Percentiles rank a stretch among this genome's conserved stretches.
phyloP scores from a whole-genome alignment of 1,284 basidiomycete genomes.

The Malassezia vespertilionis region DNA sequence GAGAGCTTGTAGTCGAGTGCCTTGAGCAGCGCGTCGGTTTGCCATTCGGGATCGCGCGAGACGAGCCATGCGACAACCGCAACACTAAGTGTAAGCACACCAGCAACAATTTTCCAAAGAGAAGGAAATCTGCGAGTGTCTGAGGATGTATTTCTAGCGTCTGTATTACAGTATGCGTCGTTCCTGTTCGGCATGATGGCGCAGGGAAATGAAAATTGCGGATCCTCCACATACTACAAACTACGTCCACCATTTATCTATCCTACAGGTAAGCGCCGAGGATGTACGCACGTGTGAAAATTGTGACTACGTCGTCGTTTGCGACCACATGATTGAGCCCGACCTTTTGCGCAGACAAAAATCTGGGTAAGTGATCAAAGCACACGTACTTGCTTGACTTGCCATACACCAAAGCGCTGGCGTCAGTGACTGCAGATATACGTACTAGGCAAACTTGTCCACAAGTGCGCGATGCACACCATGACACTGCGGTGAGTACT shows the following conservation, averaged over 20 bases:
- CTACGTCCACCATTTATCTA: no score
- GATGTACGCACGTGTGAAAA: no score
- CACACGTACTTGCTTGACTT: slow-evolving; percentile 30
- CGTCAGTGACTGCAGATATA: slow-evolving; percentile 10
- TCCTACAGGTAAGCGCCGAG: no score
- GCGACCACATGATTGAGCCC: slow-evolving; percentile 75
- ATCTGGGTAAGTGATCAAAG: slow-evolving; percentile 1
- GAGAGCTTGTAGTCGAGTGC: slow-evolving; percentile 36
- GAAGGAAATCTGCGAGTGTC: no score
- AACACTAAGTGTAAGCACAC: not conserved
- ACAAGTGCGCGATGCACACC: slow-evolving; percentile 73
- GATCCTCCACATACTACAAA: no score
- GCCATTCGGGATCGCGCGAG: not conserved
- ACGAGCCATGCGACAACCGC: not conserved
- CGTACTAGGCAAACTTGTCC: slow-evolving; percentile 60
- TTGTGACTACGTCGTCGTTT: slow-evolving; percentile 80
- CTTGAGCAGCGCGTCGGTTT: slow-evolving; percentile 16
- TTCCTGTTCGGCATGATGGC: no score
- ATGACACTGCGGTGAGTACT: slow-evolving; percentile 19
- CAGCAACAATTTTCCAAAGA: not conserved
- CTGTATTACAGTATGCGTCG: no score
- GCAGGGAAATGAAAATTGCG: no score
- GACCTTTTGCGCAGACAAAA: slow-evolving; percentile 45
- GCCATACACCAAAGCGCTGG: slow-evolving; percentile 36
- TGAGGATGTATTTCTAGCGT: no score